Percentiles rank a stretch among this genome's conserved stretches.
Evolutionary conservation across 2,329 filamentous ascomycete species (phyloP).

Genomic region (Aspergillus calidoustus): DNA sequence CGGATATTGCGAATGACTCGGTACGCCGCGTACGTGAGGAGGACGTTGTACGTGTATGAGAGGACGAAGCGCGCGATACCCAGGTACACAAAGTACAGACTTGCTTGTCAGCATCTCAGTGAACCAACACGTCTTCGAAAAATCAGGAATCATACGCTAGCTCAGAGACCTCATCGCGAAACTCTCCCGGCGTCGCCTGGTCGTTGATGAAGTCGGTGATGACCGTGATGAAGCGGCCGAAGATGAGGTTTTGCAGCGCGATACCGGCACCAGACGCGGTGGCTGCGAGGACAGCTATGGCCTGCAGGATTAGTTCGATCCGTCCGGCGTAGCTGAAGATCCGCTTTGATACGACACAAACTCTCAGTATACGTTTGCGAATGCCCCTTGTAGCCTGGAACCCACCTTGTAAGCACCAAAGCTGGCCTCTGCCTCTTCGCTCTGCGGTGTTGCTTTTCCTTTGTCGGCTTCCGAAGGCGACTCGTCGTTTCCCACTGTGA

Average conservation of each 20-base stretch:
- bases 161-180: conserved; percentile 2
- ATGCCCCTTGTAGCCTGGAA: not conserved
- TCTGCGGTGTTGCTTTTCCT: not conserved
- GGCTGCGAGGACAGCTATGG: conserved; percentile 3
- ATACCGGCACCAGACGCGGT: conserved; percentile 15
- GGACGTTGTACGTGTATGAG: conserved; percentile 79
- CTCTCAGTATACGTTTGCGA: not conserved
- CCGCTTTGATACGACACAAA: not conserved
- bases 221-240: conserved; percentile 12
- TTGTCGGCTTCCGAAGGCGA: not conserved
- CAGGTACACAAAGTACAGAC: conserved; percentile 82
- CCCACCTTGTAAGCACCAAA: conserved; percentile 9
- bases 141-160: conserved; percentile 12
- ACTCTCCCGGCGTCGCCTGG: not conserved
- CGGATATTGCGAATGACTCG: conserved; percentile 79
- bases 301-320: conserved; percentile 7
- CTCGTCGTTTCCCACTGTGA: not conserved
- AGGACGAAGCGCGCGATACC: conserved; percentile 79
- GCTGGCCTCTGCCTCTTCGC: not conserved
- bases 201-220: conserved; percentile 7
- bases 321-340: conserved; percentile 12
- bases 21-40: conserved; percentile 87
- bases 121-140: not conserved
- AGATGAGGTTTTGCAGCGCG: conserved; percentile 16
- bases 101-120: conserved; percentile 26